Conservation (phyloP, 176 grass and related monocot genomes). For the Tillandsia fasciculata region DNA sequence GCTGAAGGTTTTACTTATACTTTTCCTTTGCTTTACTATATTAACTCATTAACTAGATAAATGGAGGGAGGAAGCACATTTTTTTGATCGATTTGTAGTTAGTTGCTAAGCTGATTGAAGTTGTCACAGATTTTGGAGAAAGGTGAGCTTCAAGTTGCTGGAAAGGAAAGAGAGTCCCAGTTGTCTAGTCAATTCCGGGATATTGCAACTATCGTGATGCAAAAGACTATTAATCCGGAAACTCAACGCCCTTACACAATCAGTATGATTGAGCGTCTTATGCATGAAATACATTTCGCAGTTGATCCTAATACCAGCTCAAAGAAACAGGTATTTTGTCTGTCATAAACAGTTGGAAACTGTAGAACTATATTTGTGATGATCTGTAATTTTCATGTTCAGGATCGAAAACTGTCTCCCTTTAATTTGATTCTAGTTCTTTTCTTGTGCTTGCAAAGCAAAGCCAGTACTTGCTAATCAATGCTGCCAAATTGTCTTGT, state of each 20-base stretch:
- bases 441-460: too few relatives aligned
- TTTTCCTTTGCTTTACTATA: not conserved
- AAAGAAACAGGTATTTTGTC: conserved; percentile 43
- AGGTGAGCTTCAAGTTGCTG: conserved; percentile 95
- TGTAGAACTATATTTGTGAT: not conserved
- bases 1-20: too few relatives aligned
- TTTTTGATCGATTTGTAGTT: not conserved
- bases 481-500: too few relatives aligned
- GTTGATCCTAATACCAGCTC: conserved; percentile 54
- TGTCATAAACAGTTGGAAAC: not conserved
- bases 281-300: conserved; percentile 87
- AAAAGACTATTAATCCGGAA: conserved; percentile 81
- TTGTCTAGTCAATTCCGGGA: conserved; percentile 77
- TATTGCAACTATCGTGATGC: conserved; percentile 92
- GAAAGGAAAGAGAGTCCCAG: conserved; percentile 87
- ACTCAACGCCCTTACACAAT: conserved; percentile 82
- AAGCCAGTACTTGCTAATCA: too few relatives aligned
- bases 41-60: not conserved
- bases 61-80: not conserved
- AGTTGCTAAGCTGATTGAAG: not conserved
- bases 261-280: conserved; percentile 83
- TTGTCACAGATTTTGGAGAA: conserved; percentile 55
- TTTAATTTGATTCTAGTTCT: too few relatives aligned
- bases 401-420: too few relatives aligned
- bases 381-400: not conserved